Conservation (phyloP, 2,329 filamentous ascomycete genomes). For the Lojkania enalia region DNA sequence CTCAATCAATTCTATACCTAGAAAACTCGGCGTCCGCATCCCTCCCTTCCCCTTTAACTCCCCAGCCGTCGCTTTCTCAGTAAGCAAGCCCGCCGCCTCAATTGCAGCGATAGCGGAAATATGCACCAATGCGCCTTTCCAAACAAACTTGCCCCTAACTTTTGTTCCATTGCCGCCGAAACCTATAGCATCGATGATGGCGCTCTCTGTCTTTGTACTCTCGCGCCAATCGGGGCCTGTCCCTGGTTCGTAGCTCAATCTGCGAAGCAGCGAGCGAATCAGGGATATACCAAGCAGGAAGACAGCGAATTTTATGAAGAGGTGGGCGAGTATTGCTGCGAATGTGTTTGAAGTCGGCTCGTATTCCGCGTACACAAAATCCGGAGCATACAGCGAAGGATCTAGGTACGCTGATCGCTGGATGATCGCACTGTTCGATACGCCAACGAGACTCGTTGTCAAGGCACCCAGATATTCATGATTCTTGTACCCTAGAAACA, state of each 20-base stretch:
- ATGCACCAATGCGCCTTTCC: conserved; percentile 5
- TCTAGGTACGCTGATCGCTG: conserved; percentile 1
- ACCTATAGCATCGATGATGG: conserved; percentile 1
- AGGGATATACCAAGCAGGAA: conserved; percentile 4
- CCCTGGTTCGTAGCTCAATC: conserved; percentile 3
- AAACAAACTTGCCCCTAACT: conserved; percentile 4
- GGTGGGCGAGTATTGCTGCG: conserved; percentile 1
- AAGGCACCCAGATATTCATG: neutral
- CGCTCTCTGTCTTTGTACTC: conserved; percentile 6
- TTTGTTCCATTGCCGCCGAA: neutral
- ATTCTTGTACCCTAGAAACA: neutral
- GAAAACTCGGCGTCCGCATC: conserved; percentile 4
- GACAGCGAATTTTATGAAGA: conserved; percentile 2
- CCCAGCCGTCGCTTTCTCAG: neutral
- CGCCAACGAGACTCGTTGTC: conserved; percentile 1
- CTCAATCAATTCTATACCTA: conserved; percentile 7
- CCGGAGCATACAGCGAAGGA: neutral
- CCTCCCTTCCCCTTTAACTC: neutral
- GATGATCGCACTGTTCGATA: conserved; percentile 7
- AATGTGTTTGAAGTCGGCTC: neutral
- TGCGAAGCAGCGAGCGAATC: neutral
- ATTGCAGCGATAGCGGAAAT: conserved; percentile 3
- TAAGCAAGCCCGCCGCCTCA: conserved; percentile 5
- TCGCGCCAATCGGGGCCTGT: conserved; percentile 2
- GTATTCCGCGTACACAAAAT: conserved; percentile 5